phyloP scores from a whole-genome alignment of 768 basidiomycete genomes.

The Rhodotorula paludigena region DNA sequence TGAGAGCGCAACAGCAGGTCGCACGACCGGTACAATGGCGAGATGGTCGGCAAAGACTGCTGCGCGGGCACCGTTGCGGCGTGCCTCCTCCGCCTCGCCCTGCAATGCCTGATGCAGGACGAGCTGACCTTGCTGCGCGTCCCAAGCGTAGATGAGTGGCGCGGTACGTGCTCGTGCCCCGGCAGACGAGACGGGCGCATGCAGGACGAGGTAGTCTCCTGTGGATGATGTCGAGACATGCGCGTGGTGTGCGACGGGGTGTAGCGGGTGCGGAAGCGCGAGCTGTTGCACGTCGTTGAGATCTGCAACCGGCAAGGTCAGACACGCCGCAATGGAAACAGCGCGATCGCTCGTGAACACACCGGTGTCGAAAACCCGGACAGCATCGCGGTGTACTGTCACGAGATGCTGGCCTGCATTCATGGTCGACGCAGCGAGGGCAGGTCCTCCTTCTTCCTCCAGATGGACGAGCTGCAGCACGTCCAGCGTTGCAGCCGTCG shows the following conservation, averaged over 20 bases:
- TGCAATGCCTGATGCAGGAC: background rate
- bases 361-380: background rate
- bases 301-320: background rate
- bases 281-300: background rate
- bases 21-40: background rate
- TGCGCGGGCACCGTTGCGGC: background rate
- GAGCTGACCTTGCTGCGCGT: too few species aligned
- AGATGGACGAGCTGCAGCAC: background rate
- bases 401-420: background rate
- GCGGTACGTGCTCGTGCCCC: background rate
- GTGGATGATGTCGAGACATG: background rate
- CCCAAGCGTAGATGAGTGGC: background rate
- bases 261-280: background rate
- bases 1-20: background rate
- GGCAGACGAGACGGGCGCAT: background rate
- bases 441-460: background rate
- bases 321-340: background rate
- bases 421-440: background rate
- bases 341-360: background rate
- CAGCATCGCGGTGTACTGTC: background rate
- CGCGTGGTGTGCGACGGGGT: background rate
- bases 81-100: background rate
- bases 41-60: constrained; percentile 4
- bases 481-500: background rate
- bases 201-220: background rate